Conservation (phyloP, 2,329 filamentous ascomycete species). For the Phialophora tarda region DNA sequence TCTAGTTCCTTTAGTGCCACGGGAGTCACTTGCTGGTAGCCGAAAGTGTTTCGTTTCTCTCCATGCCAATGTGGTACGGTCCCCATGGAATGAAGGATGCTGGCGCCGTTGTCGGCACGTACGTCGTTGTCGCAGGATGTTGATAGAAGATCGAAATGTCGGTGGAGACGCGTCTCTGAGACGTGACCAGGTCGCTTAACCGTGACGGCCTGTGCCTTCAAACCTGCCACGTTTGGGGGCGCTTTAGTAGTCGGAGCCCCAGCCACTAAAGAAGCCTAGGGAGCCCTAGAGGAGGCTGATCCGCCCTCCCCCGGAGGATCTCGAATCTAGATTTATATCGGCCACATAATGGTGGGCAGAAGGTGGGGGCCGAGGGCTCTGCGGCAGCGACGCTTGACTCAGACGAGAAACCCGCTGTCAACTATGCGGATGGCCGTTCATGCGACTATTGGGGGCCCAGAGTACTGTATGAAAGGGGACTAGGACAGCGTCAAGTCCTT, state of each 20-base stretch:
- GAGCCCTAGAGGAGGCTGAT: not conserved
- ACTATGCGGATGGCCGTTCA: not conserved
- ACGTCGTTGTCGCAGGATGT: constrained; percentile 5
- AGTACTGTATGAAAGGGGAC: not conserved
- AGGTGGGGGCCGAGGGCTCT: not conserved
- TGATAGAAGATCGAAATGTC: constrained; percentile 10
- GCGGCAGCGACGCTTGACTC: not conserved
- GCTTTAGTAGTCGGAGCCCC: not conserved
- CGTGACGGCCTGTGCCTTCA: constrained; percentile 13
- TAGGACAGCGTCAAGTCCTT: not conserved
- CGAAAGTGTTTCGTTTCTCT: constrained; percentile 5
- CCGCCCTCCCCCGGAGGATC: constrained; percentile 1
- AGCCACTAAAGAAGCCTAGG: constrained; percentile 10
- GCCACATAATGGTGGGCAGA: not conserved
- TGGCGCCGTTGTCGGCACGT: not conserved
- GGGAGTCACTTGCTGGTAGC: not conserved
- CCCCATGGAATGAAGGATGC: not conserved
- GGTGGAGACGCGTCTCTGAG: constrained; percentile 14
- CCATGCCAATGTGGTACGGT: not conserved
- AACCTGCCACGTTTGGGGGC: constrained; percentile 4
- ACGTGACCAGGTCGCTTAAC: constrained; percentile 14
- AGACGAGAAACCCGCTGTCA: not conserved
- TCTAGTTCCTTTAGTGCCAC: constrained; percentile 8
- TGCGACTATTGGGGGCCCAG: not conserved
- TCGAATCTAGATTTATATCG: not conserved